phyloP scores from a whole-genome alignment of 2,329 filamentous ascomycete species.

The Hypomyces perniciosus region DNA sequence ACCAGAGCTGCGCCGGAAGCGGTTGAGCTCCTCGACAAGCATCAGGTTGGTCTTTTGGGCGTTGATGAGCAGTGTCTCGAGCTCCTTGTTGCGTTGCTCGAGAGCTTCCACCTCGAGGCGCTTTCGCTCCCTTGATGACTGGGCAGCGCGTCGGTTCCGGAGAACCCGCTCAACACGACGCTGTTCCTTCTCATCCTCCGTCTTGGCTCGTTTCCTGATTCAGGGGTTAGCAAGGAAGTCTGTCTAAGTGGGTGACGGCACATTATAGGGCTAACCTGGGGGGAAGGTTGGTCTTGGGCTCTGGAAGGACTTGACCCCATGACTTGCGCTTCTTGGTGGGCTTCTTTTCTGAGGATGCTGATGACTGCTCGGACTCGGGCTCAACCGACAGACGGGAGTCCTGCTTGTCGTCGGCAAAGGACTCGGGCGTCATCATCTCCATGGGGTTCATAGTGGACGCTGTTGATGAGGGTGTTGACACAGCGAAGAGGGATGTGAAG shows the following conservation, averaged over 20 bases:
- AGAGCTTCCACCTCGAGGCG: conserved; percentile 81
- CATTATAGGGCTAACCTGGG: conserved; percentile 57
- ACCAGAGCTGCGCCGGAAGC: conserved; percentile 40
- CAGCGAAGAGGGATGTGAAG: conserved; percentile 44
- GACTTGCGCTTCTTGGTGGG: conserved; percentile 91
- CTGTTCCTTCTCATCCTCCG: conserved; percentile 97
- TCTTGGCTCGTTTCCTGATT: conserved; percentile 88
- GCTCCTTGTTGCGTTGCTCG: conserved; percentile 65
- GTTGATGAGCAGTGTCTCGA: conserved; percentile 57
- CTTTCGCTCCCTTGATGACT: conserved; percentile 94
- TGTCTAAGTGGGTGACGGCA: conserved; percentile 71
- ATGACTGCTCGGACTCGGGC: conserved; percentile 19
- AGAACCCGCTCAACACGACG: conserved; percentile 95
- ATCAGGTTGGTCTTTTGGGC: conserved; percentile 49
- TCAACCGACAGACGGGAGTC: conserved; percentile 18
- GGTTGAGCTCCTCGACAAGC: conserved; percentile 45
- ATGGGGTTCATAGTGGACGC: conserved; percentile 37
- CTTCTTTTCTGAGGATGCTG: conserved; percentile 54
- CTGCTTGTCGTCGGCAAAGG: conserved; percentile 29
- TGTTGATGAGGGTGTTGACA: conserved; percentile 25
- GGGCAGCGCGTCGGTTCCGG: conserved; percentile 89
- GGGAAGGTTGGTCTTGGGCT: conserved; percentile 93
- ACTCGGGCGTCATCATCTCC: conserved; percentile 46
- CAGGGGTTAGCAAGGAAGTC: conserved; percentile 25
- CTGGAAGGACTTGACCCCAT: conserved; percentile 94